These are phyloP conservation scores for Argentina anserina DNA, from an alignment of 306 rosid genomes.

Conservation along the genomic window DNA sequence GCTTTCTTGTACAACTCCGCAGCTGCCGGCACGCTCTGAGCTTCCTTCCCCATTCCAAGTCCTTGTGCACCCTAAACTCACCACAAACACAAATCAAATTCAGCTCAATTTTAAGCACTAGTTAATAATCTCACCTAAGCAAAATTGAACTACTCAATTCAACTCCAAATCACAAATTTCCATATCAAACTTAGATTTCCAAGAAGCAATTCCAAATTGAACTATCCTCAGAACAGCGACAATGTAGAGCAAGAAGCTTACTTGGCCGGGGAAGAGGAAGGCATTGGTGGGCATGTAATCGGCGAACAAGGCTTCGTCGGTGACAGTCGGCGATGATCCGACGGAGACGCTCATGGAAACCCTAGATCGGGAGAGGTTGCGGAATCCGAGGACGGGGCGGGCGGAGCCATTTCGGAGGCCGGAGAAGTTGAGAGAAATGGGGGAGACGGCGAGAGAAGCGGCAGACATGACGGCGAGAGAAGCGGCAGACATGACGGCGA, in stretches of 20 bases:
- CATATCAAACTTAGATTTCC: neutral
- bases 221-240: neutral
- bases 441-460: constrained; percentile 14
- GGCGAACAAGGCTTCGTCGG: constrained; percentile 47
- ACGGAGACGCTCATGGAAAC: constrained; percentile 60
- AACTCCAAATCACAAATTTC: neutral
- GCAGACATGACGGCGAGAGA: constrained; percentile 25
- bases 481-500: constrained; percentile 27
- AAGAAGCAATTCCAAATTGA: neutral
- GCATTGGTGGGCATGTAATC: constrained; percentile 72
- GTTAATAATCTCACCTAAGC: neutral
- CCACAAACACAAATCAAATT: neutral
- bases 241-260: constrained; percentile 13
- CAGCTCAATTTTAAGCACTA: constrained; percentile 7
- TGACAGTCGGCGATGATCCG: constrained; percentile 52
- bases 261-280: constrained; percentile 97
- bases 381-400: constrained; percentile 17
- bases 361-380: constrained; percentile 54
- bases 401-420: constrained; percentile 35
- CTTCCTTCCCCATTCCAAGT: constrained; percentile 95
- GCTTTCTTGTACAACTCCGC: constrained; percentile 71
- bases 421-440: constrained; percentile 32
- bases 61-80: constrained; percentile 85
- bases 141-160: neutral
- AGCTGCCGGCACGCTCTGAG: constrained; percentile 77